A percentile compares a stretch with the other conserved stretches of the same genome.
These are phyloP conservation scores for Wallemia ichthyophaga DNA, from an alignment of 1,284 basidiomycete genomes.

Conservation along the genomic window DNA sequence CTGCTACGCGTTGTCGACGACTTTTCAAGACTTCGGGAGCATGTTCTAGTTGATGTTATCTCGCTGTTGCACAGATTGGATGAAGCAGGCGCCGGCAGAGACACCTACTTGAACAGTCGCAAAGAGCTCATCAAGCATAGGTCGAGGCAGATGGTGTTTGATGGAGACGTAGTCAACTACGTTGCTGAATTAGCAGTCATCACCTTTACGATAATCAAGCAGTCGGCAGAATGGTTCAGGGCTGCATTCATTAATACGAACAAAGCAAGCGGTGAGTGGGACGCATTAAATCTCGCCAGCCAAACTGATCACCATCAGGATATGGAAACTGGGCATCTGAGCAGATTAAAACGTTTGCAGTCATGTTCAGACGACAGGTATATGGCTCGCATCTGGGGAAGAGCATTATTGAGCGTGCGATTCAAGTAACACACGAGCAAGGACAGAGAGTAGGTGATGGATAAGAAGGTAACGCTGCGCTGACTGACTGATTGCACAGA, in stretches of 20 bases:
- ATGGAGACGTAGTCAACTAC: slow-evolving; percentile 59
- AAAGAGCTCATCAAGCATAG: slow-evolving; percentile 41
- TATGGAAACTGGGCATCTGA: slow-evolving; percentile 83
- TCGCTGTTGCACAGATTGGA: slow-evolving; percentile 39
- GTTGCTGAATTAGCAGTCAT: slow-evolving; percentile 52
- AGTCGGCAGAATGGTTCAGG: slow-evolving; percentile 94
- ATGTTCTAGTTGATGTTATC: background rate
- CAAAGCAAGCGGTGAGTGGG: slow-evolving; percentile 47
- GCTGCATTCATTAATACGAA: slow-evolving; percentile 81
- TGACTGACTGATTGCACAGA: background rate
- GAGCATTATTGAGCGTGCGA: slow-evolving; percentile 37
- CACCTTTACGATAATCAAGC: slow-evolving; percentile 62
- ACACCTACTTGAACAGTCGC: slow-evolving; percentile 52
- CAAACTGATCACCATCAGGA: slow-evolving; percentile 19
- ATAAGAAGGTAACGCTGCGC: no score
- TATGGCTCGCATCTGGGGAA: slow-evolving; percentile 46
- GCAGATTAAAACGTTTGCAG: slow-evolving; percentile 53
- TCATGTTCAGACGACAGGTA: slow-evolving; percentile 68
- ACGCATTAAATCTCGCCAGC: background rate
- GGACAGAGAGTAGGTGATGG: slow-evolving; percentile 38
- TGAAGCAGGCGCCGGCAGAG: slow-evolving; percentile 45
- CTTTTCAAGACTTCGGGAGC: background rate
- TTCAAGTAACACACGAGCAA: slow-evolving; percentile 40
- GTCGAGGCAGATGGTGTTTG: slow-evolving; percentile 58
- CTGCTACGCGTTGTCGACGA: slow-evolving; percentile 23